Evolutionary conservation across 2,329 filamentous ascomycete species (phyloP).

Genomic region (Xylariaceae sp.): DNA sequence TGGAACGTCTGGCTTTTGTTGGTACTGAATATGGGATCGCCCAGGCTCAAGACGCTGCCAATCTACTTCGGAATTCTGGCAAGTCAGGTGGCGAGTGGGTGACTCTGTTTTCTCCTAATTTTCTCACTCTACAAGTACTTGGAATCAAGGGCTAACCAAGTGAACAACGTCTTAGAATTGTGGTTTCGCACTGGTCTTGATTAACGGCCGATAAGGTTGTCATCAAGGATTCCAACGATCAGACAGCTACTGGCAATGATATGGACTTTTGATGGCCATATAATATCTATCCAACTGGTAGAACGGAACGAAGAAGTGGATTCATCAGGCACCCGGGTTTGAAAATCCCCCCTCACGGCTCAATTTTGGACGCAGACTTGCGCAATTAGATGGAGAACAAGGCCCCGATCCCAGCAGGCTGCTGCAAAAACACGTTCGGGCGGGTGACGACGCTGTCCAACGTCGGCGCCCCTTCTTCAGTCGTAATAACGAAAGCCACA

Average conservation of each 20-base stretch:
- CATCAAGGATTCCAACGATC: neutral
- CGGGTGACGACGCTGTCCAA: conserved; percentile 37
- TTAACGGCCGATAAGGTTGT: too few species aligned
- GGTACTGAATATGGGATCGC: neutral
- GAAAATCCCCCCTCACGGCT: neutral
- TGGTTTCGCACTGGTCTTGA: neutral
- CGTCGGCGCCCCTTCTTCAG: conserved; percentile 33
- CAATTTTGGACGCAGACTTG: too few species aligned
- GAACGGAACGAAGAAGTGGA: too few species aligned
- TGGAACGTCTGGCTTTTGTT: neutral
- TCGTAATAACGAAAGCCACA: conserved; percentile 35
- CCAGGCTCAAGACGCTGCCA: neutral
- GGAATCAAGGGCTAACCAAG: neutral
- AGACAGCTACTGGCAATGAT: neutral
- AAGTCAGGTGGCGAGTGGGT: neutral
- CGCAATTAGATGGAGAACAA: too few species aligned
- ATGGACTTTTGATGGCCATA: neutral
- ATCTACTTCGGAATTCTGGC: neutral
- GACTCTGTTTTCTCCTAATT: neutral
- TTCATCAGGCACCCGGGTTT: neutral
- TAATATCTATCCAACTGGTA: too few species aligned
- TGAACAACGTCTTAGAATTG: neutral
- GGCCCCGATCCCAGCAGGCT: conserved; percentile 23
- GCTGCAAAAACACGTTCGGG: conserved; percentile 35
- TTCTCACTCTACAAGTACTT: neutral